Conservation (phyloP, 176 grass and related monocot genomes). For the Juncus inflexus region DNA sequence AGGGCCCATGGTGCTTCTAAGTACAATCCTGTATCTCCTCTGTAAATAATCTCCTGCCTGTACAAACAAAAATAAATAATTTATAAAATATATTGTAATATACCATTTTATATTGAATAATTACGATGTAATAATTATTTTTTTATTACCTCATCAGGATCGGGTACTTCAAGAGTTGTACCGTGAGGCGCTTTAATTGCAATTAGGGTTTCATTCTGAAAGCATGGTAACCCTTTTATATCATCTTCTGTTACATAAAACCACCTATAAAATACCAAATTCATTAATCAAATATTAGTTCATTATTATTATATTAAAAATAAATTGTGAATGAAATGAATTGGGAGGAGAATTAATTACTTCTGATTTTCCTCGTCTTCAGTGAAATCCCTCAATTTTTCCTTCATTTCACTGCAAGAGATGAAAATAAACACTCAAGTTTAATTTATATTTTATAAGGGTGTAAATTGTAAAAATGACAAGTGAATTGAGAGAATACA, state of each 20-base stretch:
- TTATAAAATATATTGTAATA: not conserved
- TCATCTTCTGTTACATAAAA: constrained; percentile 90
- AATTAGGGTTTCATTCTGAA: constrained; percentile 89
- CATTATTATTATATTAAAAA: not conserved
- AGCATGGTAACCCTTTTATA: constrained; percentile 84
- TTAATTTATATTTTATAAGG: constrained; percentile 22
- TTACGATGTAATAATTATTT: not conserved
- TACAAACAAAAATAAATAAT: constrained; percentile 32
- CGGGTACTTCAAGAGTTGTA: constrained; percentile 80
- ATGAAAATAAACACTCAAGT: not conserved
- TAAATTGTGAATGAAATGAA: constrained; percentile 22
- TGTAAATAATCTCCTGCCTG: constrained; percentile 60
- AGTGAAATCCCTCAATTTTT: constrained; percentile 61
- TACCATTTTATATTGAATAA: constrained; percentile 1
- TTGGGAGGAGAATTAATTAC: constrained; percentile 27
- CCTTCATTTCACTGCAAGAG: constrained; percentile 56
- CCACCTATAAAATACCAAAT: constrained; percentile 54
- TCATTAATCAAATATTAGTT: constrained; percentile 7
- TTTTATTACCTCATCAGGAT: constrained; percentile 65
- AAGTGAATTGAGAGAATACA: constrained; percentile 23
- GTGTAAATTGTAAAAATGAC: constrained; percentile 23
- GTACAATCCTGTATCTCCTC: constrained; percentile 81
- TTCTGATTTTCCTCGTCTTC: constrained; percentile 74
- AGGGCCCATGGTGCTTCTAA: constrained; percentile 88
- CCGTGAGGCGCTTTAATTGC: constrained; percentile 94